These are phyloP conservation scores for Phytophthora nicotianae DNA, from an alignment of 352 stramenopile species.

Conservation along the genomic window DNA sequence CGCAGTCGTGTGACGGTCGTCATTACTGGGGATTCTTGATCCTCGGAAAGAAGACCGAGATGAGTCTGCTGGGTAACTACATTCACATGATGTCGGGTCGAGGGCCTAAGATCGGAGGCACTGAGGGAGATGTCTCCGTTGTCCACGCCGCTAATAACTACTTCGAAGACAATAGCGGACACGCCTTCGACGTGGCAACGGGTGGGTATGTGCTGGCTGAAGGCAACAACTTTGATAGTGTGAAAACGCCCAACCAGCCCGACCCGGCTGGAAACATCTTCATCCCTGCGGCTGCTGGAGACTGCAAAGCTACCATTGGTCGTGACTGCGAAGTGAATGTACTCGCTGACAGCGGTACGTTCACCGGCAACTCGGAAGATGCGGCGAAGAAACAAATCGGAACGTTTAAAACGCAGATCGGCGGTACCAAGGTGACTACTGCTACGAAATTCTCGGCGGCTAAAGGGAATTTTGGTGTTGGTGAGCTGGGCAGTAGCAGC, in stretches of 20 bases:
- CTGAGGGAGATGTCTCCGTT: slow-evolving; percentile 11
- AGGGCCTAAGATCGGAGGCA: slow-evolving; percentile 32
- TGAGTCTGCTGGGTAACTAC: slow-evolving; percentile 42
- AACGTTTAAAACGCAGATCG: neutral
- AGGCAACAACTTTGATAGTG: slow-evolving; percentile 50
- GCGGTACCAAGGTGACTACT: neutral
- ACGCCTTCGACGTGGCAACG: slow-evolving; percentile 38
- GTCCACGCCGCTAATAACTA: slow-evolving; percentile 50
- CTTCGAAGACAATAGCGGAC: slow-evolving; percentile 44
- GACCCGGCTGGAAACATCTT: slow-evolving; percentile 1
- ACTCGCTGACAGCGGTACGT: neutral
- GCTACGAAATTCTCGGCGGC: neutral
- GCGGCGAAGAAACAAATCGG: neutral
- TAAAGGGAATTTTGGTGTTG: neutral
- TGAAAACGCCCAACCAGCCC: neutral
- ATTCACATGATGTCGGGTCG: slow-evolving; percentile 45
- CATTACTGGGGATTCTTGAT: slow-evolving; percentile 58
- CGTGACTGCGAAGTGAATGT: neutral
- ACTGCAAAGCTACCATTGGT: neutral
- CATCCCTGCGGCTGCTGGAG: neutral
- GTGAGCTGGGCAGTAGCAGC: neutral
- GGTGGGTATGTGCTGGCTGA: slow-evolving; percentile 42
- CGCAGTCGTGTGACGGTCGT: slow-evolving; percentile 50
- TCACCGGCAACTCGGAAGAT: neutral
- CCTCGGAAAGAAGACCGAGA: slow-evolving; percentile 27